Percentiles rank a stretch among this genome's conserved stretches.
These are phyloP conservation scores for Trichoderma aggressivum DNA, from an alignment of 2,329 filamentous ascomycete genomes.

Conservation along the genomic window DNA sequence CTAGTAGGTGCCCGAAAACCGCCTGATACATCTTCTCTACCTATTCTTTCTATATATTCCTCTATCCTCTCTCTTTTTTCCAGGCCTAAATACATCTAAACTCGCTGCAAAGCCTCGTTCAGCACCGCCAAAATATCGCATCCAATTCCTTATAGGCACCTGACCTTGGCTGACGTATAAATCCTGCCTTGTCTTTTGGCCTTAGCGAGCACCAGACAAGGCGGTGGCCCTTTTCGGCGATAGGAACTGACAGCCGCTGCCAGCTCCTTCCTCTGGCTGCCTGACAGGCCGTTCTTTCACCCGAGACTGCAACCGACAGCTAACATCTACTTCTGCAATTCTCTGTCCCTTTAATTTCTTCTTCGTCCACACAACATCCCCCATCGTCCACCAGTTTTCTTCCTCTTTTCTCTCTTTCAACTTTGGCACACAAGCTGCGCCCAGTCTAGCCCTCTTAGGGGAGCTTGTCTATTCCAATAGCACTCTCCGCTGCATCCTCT, in stretches of 20 bases:
- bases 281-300: constrained; percentile 19
- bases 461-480: constrained; percentile 25
- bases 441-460: constrained; percentile 24
- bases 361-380: constrained; percentile 5
- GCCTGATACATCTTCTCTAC: not conserved
- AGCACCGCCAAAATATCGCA: not conserved
- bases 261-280: constrained; percentile 24
- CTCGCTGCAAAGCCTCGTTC: not conserved
- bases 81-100: not conserved
- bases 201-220: constrained; percentile 16
- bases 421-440: constrained; percentile 16
- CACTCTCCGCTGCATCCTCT: constrained; percentile 12
- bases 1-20: not conserved
- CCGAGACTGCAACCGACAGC: not conserved
- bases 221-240: constrained; percentile 24
- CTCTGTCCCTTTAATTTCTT: constrained; percentile 10
- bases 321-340: constrained; percentile 19
- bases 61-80: not conserved
- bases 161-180: not conserved
- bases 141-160: not conserved
- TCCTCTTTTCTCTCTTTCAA: constrained; percentile 28
- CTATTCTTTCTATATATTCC: not conserved
- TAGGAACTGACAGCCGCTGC: constrained; percentile 27
- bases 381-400: constrained; percentile 1
- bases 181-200: constrained; percentile 27